Evolutionary conservation across 129 eudicot genomes (phyloP).

Genomic region (Flaveria brownii): DNA sequence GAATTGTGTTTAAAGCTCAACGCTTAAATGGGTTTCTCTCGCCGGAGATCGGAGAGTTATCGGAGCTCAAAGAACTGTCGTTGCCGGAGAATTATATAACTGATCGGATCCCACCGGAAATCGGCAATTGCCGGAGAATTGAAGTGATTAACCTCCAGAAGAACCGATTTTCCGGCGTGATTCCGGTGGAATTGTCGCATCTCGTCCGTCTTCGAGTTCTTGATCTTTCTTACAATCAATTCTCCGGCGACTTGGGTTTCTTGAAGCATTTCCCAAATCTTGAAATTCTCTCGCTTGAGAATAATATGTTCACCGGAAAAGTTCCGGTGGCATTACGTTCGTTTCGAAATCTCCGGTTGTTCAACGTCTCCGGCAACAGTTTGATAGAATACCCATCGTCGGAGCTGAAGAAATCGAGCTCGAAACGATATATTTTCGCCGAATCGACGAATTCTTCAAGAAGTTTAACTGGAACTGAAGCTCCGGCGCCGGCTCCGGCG

Average conservation of each 20-base stretch:
- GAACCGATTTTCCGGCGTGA: constrained; percentile 55
- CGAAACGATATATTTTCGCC: constrained; percentile 68
- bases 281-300: constrained; percentile 57
- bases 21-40: constrained; percentile 54
- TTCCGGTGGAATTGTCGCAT: constrained; percentile 55
- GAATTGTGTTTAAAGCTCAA: constrained; percentile 46
- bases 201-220: constrained; percentile 55
- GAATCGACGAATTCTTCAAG: constrained; percentile 35
- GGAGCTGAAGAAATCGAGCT: constrained; percentile 13
- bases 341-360: constrained; percentile 64
- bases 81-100: constrained; percentile 46
- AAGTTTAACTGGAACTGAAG: constrained; percentile 16
- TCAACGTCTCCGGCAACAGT: constrained; percentile 69
- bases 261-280: constrained; percentile 66
- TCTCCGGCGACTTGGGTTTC: constrained; percentile 63
- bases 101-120: constrained; percentile 60
- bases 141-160: constrained; percentile 54
- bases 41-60: constrained; percentile 57
- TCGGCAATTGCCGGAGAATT: constrained; percentile 49
- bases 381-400: constrained; percentile 42
- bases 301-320: constrained; percentile 66
- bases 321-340: constrained; percentile 60
- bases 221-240: constrained; percentile 52
- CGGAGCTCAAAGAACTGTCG: constrained; percentile 69
- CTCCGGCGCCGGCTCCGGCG: constrained; percentile 40